Evolutionary conservation across 257 asterid genomes (phyloP).

Genomic region (Solanum etuberosum): DNA sequence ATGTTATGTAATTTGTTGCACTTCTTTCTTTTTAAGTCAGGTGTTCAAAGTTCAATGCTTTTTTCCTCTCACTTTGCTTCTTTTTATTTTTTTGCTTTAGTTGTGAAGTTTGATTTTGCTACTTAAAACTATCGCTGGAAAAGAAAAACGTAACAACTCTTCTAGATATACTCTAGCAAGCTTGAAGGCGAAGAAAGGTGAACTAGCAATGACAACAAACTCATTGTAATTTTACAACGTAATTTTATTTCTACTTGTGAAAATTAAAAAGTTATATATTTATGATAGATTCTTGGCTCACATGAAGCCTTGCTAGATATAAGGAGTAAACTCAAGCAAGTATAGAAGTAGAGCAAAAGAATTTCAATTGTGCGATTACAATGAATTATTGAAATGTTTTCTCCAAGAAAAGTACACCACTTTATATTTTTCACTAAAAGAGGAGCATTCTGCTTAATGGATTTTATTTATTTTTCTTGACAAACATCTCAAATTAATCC

Average conservation of each 20-base stretch:
- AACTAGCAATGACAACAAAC: not conserved
- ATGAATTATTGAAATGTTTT: not conserved
- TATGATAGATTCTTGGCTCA: too few species aligned
- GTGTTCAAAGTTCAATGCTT: not conserved
- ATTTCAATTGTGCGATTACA: not conserved
- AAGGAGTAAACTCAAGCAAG: not conserved
- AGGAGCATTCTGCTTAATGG: not conserved
- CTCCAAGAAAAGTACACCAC: not conserved
- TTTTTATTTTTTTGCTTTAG: not conserved
- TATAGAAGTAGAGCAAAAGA: not conserved
- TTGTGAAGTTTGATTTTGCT: not conserved
- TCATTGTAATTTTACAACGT: too few species aligned
- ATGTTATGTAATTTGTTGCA: not conserved
- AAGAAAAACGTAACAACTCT: not conserved
- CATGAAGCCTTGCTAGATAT: too few species aligned
- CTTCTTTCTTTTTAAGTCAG: not conserved
- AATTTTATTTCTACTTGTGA: too few species aligned
- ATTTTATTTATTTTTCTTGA: not conserved
- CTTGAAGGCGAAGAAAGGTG: not conserved
- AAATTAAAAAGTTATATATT: too few species aligned
- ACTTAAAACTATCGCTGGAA: not conserved
- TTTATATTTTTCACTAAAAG: too few species aligned
- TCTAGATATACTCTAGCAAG: not conserved
- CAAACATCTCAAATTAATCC: not conserved
- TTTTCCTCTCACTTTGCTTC: not conserved